These are phyloP conservation scores for Hura crepitans DNA, from an alignment of 441 rosid genomes.

Conservation along the genomic window DNA sequence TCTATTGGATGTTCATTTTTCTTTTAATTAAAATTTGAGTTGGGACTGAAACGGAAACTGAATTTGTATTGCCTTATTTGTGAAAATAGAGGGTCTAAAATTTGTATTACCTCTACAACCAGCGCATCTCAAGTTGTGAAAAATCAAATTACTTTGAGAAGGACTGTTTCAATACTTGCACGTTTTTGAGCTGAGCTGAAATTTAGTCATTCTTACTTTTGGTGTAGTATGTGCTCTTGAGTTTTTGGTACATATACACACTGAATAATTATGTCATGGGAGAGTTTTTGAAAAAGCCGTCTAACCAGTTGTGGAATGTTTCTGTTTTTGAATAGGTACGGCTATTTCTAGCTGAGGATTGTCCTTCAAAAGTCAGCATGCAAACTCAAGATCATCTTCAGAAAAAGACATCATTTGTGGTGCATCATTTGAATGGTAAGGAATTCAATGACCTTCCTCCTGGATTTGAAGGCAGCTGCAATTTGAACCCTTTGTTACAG, in stretches of 20 bases:
- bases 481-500: constrained; percentile 18
- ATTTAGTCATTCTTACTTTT: background rate
- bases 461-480: constrained; percentile 36
- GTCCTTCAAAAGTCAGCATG: constrained; percentile 42
- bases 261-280: background rate
- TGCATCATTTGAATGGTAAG: constrained; percentile 16
- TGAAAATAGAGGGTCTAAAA: background rate
- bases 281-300: background rate
- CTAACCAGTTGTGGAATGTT: constrained; percentile 12
- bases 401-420: constrained; percentile 17
- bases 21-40: too few relatives aligned
- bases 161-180: background rate
- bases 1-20: background rate
- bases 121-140: background rate
- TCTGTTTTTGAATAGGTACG: constrained; percentile 33
- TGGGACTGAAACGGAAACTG: background rate
- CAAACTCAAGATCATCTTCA: constrained; percentile 27
- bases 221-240: background rate
- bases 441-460: constrained; percentile 33
- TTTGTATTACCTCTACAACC: background rate
- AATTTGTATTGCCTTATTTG: background rate
- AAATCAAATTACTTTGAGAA: background rate
- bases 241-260: background rate
- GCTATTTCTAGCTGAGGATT: constrained; percentile 39
- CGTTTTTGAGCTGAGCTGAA: background rate